Evolutionary conservation across 2,329 filamentous ascomycete species (phyloP).

Genomic region (Pyricularia grisea): DNA sequence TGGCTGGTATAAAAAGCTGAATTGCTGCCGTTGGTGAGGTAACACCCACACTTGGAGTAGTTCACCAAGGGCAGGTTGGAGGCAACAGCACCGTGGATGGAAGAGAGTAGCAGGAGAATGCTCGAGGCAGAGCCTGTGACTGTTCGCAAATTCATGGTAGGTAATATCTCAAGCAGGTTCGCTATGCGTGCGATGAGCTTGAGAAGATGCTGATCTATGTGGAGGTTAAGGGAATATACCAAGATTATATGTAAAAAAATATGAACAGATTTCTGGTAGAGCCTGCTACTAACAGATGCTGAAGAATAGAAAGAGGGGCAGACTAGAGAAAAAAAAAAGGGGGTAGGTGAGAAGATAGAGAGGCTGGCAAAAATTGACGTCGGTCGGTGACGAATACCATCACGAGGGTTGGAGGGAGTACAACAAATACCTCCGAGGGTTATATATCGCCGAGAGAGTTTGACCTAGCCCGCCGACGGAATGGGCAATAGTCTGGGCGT

Average conservation of each 20-base stretch:
- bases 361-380: neutral
- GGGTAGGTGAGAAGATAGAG: neutral
- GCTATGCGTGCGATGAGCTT: neutral
- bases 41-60: slow-evolving; percentile 34
- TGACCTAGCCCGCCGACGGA: neutral
- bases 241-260: too few relatives aligned
- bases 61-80: neutral
- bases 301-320: neutral
- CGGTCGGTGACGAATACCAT: neutral
- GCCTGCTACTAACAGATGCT: neutral
- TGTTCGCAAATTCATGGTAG: neutral
- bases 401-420: neutral
- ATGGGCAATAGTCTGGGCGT: neutral
- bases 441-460: neutral
- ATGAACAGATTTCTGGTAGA: neutral
- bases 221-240: neutral
- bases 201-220: neutral
- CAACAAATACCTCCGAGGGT: neutral
- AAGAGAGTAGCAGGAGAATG: neutral
- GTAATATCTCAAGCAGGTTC: neutral
- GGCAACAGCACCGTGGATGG: neutral
- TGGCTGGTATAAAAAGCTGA: slow-evolving; percentile 33
- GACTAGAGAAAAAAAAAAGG: neutral
- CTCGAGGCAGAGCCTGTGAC: neutral
- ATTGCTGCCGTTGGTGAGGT: slow-evolving; percentile 34